phyloP scores from a whole-genome alignment of 177 flowering plant genomes.

The Vitis hybrid region DNA sequence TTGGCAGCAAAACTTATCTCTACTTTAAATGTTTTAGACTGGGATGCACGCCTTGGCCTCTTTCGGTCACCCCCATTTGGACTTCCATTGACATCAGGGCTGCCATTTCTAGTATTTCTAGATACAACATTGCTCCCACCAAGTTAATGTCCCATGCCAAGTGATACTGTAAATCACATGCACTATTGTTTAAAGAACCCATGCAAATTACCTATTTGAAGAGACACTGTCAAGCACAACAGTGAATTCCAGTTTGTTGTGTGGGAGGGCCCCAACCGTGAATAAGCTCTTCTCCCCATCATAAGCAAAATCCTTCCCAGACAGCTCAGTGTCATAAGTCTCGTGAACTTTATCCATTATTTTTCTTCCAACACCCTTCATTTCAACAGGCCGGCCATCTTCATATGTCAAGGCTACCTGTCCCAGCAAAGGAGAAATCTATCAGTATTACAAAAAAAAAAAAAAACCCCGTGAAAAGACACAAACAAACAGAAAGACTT shows the following conservation, averaged over 20 bases:
- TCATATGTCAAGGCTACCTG: constrained; percentile 14
- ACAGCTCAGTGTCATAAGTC: constrained; percentile 13
- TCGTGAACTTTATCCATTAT: constrained; percentile 11
- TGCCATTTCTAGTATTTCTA: not conserved
- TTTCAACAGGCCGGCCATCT: constrained; percentile 15
- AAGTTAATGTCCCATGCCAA: not conserved
- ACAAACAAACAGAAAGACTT: constrained; percentile 1
- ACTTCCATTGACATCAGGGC: constrained; percentile 5
- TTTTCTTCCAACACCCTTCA: constrained; percentile 15
- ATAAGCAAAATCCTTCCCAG: constrained; percentile 19
- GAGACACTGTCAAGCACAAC: constrained; percentile 11
- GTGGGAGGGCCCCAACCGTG: constrained; percentile 20
- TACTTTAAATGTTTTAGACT: constrained; percentile 10
- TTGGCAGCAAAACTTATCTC: constrained; percentile 12
- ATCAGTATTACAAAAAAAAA: not conserved
- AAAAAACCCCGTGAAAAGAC: not conserved
- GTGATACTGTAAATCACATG: not conserved
- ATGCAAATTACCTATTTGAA: constrained; percentile 9
- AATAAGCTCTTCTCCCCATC: constrained; percentile 22
- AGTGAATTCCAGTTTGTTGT: constrained; percentile 19
- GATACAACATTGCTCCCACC: not conserved
- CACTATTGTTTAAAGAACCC: not conserved
- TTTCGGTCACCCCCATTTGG: constrained; percentile 5
- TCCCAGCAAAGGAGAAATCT: not conserved
- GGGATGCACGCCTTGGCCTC: constrained; percentile 5